These are phyloP conservation scores for Chrysanthemum makinoi DNA, from an alignment of 129 eudicot species.

Conservation along the genomic window DNA sequence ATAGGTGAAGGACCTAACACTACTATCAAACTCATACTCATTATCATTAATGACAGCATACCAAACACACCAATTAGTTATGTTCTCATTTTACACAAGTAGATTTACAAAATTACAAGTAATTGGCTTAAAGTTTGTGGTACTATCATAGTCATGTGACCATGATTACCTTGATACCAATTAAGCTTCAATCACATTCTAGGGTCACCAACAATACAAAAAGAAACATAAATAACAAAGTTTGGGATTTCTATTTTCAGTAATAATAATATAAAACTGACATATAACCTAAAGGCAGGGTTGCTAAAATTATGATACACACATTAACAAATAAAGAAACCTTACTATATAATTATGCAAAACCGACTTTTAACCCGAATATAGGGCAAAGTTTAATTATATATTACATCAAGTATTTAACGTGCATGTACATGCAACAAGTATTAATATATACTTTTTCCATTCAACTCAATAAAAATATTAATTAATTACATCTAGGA, in stretches of 20 bases:
- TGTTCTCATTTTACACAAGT: too few species aligned
- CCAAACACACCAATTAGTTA: too few species aligned
- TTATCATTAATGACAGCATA: too few species aligned
- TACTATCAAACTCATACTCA: too few species aligned
- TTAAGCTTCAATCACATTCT: background rate
- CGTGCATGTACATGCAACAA: background rate
- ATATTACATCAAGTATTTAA: background rate
- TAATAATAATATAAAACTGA: too few species aligned
- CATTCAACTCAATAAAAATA: background rate
- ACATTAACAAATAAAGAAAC: background rate
- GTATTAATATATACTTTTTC: background rate
- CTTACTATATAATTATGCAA: background rate
- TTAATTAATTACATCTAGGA: background rate
- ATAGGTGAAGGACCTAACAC: too few species aligned
- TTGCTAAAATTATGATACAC: background rate
- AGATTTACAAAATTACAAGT: too few species aligned
- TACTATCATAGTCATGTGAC: too few species aligned
- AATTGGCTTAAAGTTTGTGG: too few species aligned
- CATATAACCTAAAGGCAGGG: background rate
- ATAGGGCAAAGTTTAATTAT: background rate
- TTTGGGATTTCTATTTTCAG: too few species aligned
- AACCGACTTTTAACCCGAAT: conserved; percentile 14
- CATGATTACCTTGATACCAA: background rate
- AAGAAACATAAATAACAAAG: too few species aligned
- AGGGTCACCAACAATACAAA: background rate